Base-by-base conservation (phyloP, 352 stramenopile species). In the Globisporangium lucens region DNA sequence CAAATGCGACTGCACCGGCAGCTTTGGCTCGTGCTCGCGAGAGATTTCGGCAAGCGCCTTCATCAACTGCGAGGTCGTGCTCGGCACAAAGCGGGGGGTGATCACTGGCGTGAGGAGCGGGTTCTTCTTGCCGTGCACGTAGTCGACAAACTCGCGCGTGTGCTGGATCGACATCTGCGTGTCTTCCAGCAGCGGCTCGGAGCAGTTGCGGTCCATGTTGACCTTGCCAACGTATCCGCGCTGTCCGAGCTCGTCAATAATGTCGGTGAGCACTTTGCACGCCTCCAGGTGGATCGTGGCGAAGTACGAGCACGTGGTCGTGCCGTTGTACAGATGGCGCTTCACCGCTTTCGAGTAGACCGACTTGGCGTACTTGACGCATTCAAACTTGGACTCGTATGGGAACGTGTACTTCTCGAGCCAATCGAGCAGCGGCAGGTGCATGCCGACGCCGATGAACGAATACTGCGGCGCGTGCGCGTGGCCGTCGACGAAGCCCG, bases 301-400 rank as follows among this genome's bases (percentile, higher is more conserved):
- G 74, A 98, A 98, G 79, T 98, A 98, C 41, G 91, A 96, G 59
- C 87, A 97, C 27, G 93, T 98, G 9, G 96, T 99, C 27, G 96
- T 98, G 70, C 96, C 96, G 63, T 85, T 89, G 41, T 75, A 71
- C 17, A 99, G 69, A 60, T 97, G 93, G 30, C 86, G 80, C 67
- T 79, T 74, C 38, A 99, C 92, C 22, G 92, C 80, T 63, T 94
- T 93, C 17, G 87, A 72, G 80, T 98, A 99, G 15, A 98, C 85
- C 17, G 81, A 61, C 53, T 69, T 62, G 9, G 94, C 93, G 72
- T 91, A 93, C 35, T 71, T 70, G 0, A 80, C 36, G 66, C 80
- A 72, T 30, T 79, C 68, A 63, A 95, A 95, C 56, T 95, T 93
- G 30, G 75, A 64, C 70, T 99, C 96, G 63, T 90, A 90, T 0